phyloP scores from a whole-genome alignment of 139 green algal species.

The Yamagishiella unicocca region DNA sequence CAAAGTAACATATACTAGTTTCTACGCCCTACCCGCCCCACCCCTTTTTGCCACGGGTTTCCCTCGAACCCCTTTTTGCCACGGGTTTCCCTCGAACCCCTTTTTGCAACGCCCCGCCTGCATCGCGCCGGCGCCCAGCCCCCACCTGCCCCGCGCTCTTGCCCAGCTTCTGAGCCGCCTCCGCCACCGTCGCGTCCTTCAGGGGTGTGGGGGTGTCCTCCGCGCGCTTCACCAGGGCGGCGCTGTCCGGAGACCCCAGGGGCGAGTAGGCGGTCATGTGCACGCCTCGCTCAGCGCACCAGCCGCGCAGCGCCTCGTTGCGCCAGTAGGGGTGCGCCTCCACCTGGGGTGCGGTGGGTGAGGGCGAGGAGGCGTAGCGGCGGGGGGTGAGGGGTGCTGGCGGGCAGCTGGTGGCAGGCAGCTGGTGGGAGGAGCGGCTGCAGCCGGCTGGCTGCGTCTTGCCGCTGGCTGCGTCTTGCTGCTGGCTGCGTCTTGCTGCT shows the following conservation, averaged over 20 bases:
- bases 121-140: neutral
- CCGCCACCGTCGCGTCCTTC: constrained; percentile 73
- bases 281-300: constrained; percentile 71
- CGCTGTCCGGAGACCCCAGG: constrained; percentile 87
- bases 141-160: constrained; percentile 76
- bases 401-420: neutral
- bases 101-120: neutral
- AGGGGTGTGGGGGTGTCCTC: constrained; percentile 69
- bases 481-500: too few relatives aligned
- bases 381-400: too few relatives aligned
- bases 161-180: constrained; percentile 67
- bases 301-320: constrained; percentile 84
- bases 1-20: too few relatives aligned
- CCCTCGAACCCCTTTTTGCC: neutral
- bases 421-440: neutral
- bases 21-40: too few relatives aligned
- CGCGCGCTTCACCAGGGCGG: constrained; percentile 73
- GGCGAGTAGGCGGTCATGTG: constrained; percentile 95
- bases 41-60: too few relatives aligned
- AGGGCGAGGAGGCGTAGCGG: neutral
- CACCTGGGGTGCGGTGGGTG: constrained; percentile 72
- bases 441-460: too few relatives aligned
- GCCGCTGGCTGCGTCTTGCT: too few relatives aligned
- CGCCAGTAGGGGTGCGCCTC: constrained; percentile 94
- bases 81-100: neutral